Conservation (phyloP, 31 red algal genomes). For the Odonthalia washingtoniensis region DNA sequence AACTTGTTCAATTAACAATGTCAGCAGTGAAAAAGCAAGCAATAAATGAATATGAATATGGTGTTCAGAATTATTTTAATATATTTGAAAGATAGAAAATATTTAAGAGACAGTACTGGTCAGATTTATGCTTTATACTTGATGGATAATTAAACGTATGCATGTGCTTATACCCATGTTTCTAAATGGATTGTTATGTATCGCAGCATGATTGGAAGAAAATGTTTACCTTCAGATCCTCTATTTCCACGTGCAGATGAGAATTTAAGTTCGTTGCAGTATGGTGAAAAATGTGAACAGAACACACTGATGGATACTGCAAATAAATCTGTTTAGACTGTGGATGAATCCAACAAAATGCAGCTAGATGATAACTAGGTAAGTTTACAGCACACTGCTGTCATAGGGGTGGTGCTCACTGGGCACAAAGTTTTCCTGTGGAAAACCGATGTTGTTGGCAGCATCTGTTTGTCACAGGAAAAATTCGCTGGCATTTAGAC, state of each 20-base stretch:
- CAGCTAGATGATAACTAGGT: no score
- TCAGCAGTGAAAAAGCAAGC: neutral
- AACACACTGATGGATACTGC: neutral
- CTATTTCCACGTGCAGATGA: neutral
- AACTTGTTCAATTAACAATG: constrained; percentile 8
- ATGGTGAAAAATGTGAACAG: neutral
- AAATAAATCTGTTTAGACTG: neutral
- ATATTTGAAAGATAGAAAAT: constrained; percentile 2
- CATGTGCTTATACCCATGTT: constrained; percentile 6
- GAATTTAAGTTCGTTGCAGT: neutral
- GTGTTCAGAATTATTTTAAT: constrained; percentile 1
- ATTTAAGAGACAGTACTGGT: neutral
- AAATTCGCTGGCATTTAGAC: no score
- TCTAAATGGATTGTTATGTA: no score
- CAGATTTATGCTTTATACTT: neutral
- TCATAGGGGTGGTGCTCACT: no score
- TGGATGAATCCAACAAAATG: no score
- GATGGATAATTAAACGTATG: neutral
- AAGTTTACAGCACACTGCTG: no score
- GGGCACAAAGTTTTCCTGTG: no score
- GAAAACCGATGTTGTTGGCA: no score
- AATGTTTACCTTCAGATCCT: neutral
- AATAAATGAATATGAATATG: neutral
- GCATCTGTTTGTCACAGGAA: no score
- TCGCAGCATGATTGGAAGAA: neutral